Base-by-base conservation (phyloP, 805 yeast species). In the Pichia phayaonensis region DNA sequence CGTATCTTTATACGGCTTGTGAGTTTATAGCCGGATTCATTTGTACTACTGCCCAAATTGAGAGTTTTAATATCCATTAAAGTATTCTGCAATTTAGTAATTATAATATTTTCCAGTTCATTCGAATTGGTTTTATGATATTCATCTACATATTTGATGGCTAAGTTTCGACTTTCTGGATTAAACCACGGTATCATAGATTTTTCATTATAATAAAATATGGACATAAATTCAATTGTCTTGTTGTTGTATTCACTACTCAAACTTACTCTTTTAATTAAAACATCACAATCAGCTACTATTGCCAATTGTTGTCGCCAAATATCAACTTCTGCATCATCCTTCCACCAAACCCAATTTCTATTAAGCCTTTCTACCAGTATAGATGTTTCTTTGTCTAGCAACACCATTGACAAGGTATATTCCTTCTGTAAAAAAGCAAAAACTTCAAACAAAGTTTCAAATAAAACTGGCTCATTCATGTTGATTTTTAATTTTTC, bases 331-430 rank as follows among this genome's bases (percentile, higher is more conserved):
- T 46, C 46, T 8, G 13, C 26, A 10, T 31, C 53, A 13, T 29
- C 42, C 7, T 22, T n/a, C 45, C 48, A 44, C 43, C 39, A 40
- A 46, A 53, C 53, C 55, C 59, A 44, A 27, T 49, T 41, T 46
- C 56, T 22, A 26, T 45, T 29, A 18, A 43, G n/a, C 23, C 22
- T 48, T n/a, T 20, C 16, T 27, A 23, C 22, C n/a, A 22, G 6
- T 16, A 1, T 10, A 23, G 22, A 18, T 34, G n/a, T 34, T 34
- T 34, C 38, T 5, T n/a, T 34, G 11, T 34, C 38, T 2, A 34
- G 20, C 8, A 7, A 34, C 20, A 34, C 10, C 38, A 34, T n/a
- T 16, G 38, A 8, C 10, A 40, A 23, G 40, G 11, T n/a, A n/a
- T n/a, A 39, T 13, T 18, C 41, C n/a, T 29, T 15, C 3, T n/a